These are phyloP conservation scores for Pyrenophora tritici-repentis DNA, from an alignment of 2,329 filamentous ascomycete species.

Conservation along the genomic window DNA sequence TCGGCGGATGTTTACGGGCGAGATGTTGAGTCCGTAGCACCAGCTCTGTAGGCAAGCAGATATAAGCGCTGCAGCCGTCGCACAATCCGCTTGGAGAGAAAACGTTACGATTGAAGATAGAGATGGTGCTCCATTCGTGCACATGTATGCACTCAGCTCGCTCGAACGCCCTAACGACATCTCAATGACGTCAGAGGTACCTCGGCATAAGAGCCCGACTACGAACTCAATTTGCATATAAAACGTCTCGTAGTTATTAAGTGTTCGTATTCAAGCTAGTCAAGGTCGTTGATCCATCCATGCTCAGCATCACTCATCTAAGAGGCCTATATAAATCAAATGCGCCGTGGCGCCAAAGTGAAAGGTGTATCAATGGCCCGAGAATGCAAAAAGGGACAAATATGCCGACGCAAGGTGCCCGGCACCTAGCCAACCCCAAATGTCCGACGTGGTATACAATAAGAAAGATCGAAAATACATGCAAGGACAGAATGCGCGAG, in stretches of 20 bases:
- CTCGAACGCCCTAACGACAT: no score
- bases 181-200: constrained; percentile 10
- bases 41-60: constrained; percentile 7
- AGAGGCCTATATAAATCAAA: constrained; percentile 6
- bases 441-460: constrained; percentile 29
- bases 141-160: constrained; percentile 6
- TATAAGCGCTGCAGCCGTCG: constrained; percentile 9
- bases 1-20: constrained; percentile 20
- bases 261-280: constrained; percentile 24
- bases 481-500: constrained; percentile 20
- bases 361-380: constrained; percentile 37
- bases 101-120: background rate
- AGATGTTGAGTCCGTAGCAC: constrained; percentile 12
- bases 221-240: no score
- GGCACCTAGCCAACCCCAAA: constrained; percentile 22
- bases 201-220: background rate
- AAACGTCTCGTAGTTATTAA: background rate
- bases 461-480: constrained; percentile 28
- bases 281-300: constrained; percentile 18
- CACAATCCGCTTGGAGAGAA: background rate
- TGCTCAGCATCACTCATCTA: constrained; percentile 21
- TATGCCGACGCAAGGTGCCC: constrained; percentile 31
- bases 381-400: constrained; percentile 40
- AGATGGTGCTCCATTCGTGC: background rate
- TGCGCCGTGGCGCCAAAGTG: constrained; percentile 24